Evolutionary conservation across 2,329 filamentous ascomycete genomes (phyloP).

Genomic region (Aspergillus sp.): DNA sequence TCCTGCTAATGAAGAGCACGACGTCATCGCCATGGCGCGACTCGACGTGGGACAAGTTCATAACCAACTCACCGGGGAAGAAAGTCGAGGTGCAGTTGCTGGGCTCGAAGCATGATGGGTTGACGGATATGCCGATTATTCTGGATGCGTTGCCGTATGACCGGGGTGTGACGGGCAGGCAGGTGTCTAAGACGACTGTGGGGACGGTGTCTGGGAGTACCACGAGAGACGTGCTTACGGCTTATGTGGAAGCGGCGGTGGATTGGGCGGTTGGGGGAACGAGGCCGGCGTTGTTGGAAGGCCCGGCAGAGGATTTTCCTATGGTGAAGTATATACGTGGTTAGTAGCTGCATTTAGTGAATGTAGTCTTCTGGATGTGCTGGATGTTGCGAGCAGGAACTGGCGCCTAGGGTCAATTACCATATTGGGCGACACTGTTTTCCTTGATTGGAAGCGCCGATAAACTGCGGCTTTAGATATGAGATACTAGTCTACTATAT

Average conservation of each 20-base stretch:
- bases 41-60: conserved; percentile 4
- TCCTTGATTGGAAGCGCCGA: no score
- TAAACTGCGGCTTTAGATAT: no score
- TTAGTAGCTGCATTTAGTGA: no score
- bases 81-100: conserved; percentile 3
- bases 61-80: conserved; percentile 1
- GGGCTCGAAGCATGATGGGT: conserved; percentile 8
- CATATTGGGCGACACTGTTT: no score
- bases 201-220: conserved; percentile 9
- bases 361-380: no score
- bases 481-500: no score
- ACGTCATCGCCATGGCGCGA: not conserved
- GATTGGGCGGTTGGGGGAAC: conserved; percentile 6
- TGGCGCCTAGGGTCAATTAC: no score
- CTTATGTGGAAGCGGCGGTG: conserved; percentile 11
- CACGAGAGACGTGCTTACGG: conserved; percentile 7
- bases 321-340: conserved; percentile 2
- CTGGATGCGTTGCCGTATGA: conserved; percentile 2
- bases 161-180: not conserved
- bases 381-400: no score
- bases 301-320: conserved; percentile 10
- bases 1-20: not conserved
- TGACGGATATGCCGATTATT: conserved; percentile 11
- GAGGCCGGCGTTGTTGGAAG: conserved; percentile 6
- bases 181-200: conserved; percentile 3